These are phyloP conservation scores for Trichoderma sp. DNA, from an alignment of 2,329 filamentous ascomycete genomes.

Conservation along the genomic window DNA sequence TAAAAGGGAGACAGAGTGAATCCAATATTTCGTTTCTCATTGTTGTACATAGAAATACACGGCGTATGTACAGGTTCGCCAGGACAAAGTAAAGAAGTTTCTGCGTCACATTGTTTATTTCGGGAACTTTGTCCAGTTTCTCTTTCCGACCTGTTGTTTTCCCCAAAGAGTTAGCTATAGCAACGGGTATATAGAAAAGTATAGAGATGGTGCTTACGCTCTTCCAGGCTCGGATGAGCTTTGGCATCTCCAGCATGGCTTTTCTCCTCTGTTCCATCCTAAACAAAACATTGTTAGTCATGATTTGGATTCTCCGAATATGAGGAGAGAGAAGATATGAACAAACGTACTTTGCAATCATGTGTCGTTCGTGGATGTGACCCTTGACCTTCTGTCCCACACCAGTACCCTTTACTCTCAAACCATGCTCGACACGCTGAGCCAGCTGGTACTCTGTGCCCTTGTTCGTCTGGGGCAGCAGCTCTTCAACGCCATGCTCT, in stretches of 20 bases:
- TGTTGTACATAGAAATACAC: slow-evolving; percentile 42
- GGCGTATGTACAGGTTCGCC: slow-evolving; percentile 38
- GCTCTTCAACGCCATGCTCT: slow-evolving; percentile 76
- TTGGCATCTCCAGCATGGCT: slow-evolving; percentile 94
- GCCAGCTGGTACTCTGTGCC: slow-evolving; percentile 71
- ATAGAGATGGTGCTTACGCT: slow-evolving; percentile 60
- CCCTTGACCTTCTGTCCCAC: slow-evolving; percentile 93
- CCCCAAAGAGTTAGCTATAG: neutral
- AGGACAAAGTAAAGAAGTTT: neutral
- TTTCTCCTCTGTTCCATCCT: slow-evolving; percentile 86
- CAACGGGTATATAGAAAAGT: no score
- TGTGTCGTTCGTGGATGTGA: slow-evolving; percentile 85
- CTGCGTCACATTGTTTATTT: slow-evolving; percentile 47
- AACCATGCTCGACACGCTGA: slow-evolving; percentile 74
- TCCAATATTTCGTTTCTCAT: slow-evolving; percentile 28
- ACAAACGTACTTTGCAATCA: slow-evolving; percentile 69
- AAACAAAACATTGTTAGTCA: slow-evolving; percentile 31
- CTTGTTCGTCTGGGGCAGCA: slow-evolving; percentile 79
- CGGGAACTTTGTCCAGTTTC: slow-evolving; percentile 62
- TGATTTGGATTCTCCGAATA: neutral
- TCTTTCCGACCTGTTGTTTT: slow-evolving; percentile 53
- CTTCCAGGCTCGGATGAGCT: slow-evolving; percentile 91
- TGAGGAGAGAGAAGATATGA: neutral
- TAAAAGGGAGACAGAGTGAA: neutral
- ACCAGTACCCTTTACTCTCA: slow-evolving; percentile 90